A percentile compares a stretch with the other conserved stretches of the same genome.
These are phyloP conservation scores for Sequoia sempervirens DNA, from an alignment of 75 land plant genomes.

Conservation along the genomic window DNA sequence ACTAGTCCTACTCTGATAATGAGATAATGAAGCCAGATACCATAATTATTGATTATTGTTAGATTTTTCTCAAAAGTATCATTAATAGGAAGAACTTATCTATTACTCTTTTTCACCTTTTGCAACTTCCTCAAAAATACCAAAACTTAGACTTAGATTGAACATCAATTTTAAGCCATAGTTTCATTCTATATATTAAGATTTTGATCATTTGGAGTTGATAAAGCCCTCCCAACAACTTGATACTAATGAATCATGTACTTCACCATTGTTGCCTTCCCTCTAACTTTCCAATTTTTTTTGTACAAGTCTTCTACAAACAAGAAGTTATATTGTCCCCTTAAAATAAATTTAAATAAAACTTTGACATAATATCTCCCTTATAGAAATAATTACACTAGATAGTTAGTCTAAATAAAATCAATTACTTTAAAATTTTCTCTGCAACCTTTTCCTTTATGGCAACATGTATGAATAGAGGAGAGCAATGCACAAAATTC, in stretches of 20 bases:
- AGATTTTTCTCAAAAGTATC: slow-evolving; percentile 80
- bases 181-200: slow-evolving; percentile 58
- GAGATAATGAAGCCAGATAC: slow-evolving; percentile 47
- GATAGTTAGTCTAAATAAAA: no score
- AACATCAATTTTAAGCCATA: slow-evolving; percentile 52
- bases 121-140: slow-evolving; percentile 79
- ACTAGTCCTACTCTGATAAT: slow-evolving; percentile 69
- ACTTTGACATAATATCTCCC: no score
- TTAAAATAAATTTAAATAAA: no score
- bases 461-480: no score
- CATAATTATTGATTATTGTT: slow-evolving; percentile 63
- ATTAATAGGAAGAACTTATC: slow-evolving; percentile 81
- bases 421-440: no score
- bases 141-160: slow-evolving; percentile 64
- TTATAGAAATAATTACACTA: no score
- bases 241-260: slow-evolving; percentile 51
- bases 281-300: no score
- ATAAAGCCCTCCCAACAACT: slow-evolving; percentile 52
- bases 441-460: no score
- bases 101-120: slow-evolving; percentile 88
- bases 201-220: slow-evolving; percentile 34
- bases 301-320: no score
- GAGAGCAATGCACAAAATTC: no score
- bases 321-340: no score
- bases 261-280: no score